phyloP scores from a whole-genome alignment of 2,329 filamentous ascomycete species.

The Monosporascus sp. region DNA sequence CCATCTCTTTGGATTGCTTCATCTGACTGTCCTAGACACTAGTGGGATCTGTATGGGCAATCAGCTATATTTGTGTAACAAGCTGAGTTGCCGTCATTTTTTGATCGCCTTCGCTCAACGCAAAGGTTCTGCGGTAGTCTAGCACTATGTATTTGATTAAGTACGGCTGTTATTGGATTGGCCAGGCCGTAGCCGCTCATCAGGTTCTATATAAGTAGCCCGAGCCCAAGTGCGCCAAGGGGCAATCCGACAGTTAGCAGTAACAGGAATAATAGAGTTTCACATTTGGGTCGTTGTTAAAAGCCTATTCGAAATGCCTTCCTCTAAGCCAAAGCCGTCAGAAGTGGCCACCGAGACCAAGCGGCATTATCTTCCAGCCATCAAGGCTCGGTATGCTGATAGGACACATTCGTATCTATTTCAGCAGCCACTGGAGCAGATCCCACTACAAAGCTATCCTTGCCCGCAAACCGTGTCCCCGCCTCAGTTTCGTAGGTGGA shows the following conservation, averaged over 20 bases:
- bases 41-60: background rate
- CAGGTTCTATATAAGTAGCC: background rate
- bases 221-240: background rate
- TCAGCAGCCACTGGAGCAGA: conserved; percentile 42
- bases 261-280: background rate
- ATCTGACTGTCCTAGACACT: conserved; percentile 27
- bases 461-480: conserved; percentile 28
- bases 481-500: conserved; percentile 38
- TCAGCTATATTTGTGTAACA: background rate
- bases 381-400: conserved; percentile 50
- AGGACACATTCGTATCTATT: conserved; percentile 55
- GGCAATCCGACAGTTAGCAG: background rate
- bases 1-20: conserved; percentile 16
- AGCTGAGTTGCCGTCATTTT: background rate
- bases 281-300: background rate
- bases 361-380: conserved; percentile 60
- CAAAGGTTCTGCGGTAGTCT: background rate
- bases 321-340: conserved; percentile 56
- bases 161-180: background rate
- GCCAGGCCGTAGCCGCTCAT: background rate
- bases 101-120: background rate
- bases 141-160: background rate
- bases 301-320: conserved; percentile 40
- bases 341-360: conserved; percentile 72
- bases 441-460: conserved; percentile 31